Evolutionary conservation across 176 grass and related monocot species (phyloP).

Genomic region (Chloris gayana): DNA sequence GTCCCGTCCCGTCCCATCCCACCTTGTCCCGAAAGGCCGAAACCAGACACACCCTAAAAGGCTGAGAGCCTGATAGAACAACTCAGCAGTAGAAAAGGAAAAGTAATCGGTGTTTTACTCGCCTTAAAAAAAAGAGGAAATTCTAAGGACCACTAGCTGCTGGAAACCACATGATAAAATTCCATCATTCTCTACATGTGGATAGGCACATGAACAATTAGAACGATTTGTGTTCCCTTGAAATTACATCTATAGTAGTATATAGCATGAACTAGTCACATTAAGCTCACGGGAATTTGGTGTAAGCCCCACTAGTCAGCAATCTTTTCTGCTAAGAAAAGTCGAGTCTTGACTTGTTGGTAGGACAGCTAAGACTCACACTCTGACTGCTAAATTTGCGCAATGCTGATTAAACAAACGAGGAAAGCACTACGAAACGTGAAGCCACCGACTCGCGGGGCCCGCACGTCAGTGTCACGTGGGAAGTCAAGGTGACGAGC

Average conservation of each 20-base stretch:
- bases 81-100: neutral
- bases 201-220: conserved; percentile 1
- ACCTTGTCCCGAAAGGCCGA: too few species aligned
- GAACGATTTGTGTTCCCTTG: neutral
- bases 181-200: conserved; percentile 5
- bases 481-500: conserved; percentile 32
- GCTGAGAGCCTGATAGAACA: neutral
- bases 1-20: too few species aligned
- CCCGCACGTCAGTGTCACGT: conserved; percentile 35
- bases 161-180: neutral
- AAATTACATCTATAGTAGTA: neutral
- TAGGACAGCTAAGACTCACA: conserved; percentile 27
- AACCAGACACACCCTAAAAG: too few species aligned
- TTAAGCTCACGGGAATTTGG: neutral
- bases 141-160: neutral
- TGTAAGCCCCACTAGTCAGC: neutral
- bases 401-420: conserved; percentile 19
- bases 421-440: neutral
- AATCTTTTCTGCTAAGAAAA: neutral
- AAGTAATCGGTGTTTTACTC: neutral
- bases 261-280: conserved; percentile 11
- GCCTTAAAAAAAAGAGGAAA: neutral
- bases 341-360: conserved; percentile 33
- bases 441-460: neutral
- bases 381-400: neutral